phyloP scores from a whole-genome alignment of 768 basidiomycete species.

The Tricholoma flavovirens region DNA sequence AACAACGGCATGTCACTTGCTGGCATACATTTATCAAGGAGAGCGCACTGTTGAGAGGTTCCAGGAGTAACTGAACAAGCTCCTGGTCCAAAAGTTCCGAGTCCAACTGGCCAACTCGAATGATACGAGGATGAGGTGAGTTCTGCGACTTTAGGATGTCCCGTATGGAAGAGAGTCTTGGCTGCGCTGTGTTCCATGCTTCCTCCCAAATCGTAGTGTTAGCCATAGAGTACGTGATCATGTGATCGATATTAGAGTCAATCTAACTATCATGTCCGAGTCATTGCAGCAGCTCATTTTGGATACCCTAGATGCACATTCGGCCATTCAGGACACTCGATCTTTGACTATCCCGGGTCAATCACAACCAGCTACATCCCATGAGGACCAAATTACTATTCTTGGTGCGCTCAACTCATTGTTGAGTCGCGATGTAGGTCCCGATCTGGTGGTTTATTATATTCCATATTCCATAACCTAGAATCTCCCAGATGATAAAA shows the following conservation, averaged over 20 bases:
- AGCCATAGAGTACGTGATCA: conserved; percentile 14
- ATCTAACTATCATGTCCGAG: conserved; percentile 53
- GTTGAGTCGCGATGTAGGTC: conserved; percentile 71
- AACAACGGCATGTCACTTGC: not conserved
- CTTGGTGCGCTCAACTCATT: conserved; percentile 92
- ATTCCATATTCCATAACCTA: conserved; percentile 7
- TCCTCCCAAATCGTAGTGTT: conserved; percentile 42
- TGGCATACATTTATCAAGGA: conserved; percentile 57
- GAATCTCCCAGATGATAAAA: conserved; percentile 63
- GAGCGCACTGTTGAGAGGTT: conserved; percentile 74
- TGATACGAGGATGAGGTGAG: conserved; percentile 39
- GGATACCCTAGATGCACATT: conserved; percentile 55
- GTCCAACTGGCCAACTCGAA: conserved; percentile 88
- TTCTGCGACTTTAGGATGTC: conserved; percentile 28
- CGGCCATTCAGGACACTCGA: conserved; percentile 63
- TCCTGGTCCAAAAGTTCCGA: conserved; percentile 88
- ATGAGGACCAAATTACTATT: conserved; percentile 78
- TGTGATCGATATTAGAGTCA: conserved; percentile 13
- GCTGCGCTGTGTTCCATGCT: conserved; percentile 59
- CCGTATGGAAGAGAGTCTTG: conserved; percentile 44
- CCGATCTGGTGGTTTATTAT: conserved; percentile 5
- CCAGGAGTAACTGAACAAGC: conserved; percentile 72
- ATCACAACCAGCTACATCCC: conserved; percentile 46
- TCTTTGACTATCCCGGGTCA: conserved; percentile 62
- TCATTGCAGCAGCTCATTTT: conserved; percentile 75